A percentile compares a stretch with the other conserved stretches of the same genome.
Conservation (phyloP, 495 filamentous ascomycete species). For the Penicillium pulvis region DNA sequence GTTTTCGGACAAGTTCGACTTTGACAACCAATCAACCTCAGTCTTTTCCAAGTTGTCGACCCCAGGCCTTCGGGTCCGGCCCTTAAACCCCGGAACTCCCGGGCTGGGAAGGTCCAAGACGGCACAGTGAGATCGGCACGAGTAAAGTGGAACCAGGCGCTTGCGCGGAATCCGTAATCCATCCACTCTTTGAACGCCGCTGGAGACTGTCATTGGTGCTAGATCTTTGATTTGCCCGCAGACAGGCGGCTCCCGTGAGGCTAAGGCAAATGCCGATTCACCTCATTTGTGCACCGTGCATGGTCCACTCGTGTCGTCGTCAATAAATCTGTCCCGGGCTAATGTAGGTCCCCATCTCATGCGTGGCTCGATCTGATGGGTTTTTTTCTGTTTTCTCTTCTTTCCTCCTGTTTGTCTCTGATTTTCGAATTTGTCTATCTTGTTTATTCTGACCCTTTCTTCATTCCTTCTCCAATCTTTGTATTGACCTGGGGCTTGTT, state of each 20-base stretch:
- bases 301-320: constrained; percentile 11
- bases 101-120: no score
- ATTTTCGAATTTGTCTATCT: neutral
- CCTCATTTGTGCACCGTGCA: constrained; percentile 10
- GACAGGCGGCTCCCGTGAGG: constrained; percentile 14
- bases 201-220: constrained; percentile 8
- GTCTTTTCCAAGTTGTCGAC: neutral
- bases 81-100: neutral
- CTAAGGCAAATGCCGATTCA: constrained; percentile 11
- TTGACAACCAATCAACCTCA: neutral
- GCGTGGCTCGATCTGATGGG: constrained; percentile 3
- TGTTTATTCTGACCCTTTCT: neutral
- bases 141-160: constrained; percentile 15
- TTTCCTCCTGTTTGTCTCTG: neutral
- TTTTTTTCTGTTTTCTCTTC: neutral
- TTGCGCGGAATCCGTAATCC: constrained; percentile 17
- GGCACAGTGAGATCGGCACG: neutral
- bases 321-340: constrained; percentile 8
- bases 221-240: constrained; percentile 9
- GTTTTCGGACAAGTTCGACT: neutral
- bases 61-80: no score
- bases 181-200: neutral
- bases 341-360: constrained; percentile 11
- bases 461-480: neutral
- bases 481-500: neutral